phyloP scores from a whole-genome alignment of 306 rosid genomes.

The Trifolium subterraneum region DNA sequence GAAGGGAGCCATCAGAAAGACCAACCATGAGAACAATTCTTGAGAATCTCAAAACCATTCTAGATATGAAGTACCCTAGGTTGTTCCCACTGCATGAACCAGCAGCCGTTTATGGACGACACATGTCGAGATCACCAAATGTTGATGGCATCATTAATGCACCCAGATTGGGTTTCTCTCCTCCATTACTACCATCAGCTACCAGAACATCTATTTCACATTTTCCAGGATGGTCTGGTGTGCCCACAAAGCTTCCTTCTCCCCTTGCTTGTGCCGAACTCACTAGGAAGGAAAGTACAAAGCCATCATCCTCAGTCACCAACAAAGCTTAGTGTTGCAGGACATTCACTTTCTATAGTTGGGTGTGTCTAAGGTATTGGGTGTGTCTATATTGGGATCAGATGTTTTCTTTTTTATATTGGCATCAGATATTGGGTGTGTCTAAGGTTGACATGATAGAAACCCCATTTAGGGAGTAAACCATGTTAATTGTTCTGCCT shows the following conservation, averaged over 20 bases:
- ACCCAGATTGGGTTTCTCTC: constrained; percentile 61
- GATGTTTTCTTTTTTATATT: not conserved
- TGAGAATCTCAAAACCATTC: constrained; percentile 64
- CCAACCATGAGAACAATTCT: constrained; percentile 87
- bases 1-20: constrained; percentile 82
- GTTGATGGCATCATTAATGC: constrained; percentile 62
- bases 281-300: constrained; percentile 56
- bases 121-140: constrained; percentile 65
- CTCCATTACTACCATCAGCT: constrained; percentile 38
- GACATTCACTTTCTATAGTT: constrained; percentile 56
- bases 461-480: constrained; percentile 54
- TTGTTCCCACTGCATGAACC: constrained; percentile 83
- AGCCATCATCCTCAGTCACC: constrained; percentile 51
- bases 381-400: not conserved
- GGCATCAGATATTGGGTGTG: not conserved
- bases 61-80: constrained; percentile 63
- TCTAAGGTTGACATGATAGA: not conserved
- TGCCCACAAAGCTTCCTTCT: constrained; percentile 57
- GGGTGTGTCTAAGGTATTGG: not conserved
- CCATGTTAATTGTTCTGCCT: constrained; percentile 49
- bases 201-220: constrained; percentile 51
- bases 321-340: constrained; percentile 63
- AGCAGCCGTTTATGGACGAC: constrained; percentile 47
- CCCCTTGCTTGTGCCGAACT: constrained; percentile 64
- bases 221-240: constrained; percentile 52